Evolutionary conservation across 2,329 filamentous ascomycete genomes (phyloP).

Genomic region (Emmonsiellopsis sp.): DNA sequence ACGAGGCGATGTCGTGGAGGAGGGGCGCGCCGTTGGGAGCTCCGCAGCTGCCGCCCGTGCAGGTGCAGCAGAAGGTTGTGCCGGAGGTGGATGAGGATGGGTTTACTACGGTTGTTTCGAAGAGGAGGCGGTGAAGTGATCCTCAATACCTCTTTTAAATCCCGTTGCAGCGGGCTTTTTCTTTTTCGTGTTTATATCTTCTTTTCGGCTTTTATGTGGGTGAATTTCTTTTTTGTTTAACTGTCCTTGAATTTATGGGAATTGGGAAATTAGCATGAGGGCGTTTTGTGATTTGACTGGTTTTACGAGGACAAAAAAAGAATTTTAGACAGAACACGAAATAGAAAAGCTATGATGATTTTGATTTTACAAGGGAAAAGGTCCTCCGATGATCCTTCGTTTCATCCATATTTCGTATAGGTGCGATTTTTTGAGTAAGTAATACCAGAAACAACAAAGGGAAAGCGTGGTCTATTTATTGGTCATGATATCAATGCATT

Average conservation of each 20-base stretch:
- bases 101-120: slow-evolving; percentile 65
- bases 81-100: slow-evolving; percentile 74
- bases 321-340: neutral
- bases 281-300: neutral
- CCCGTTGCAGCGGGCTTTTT: neutral
- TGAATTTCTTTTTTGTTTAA: neutral
- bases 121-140: slow-evolving; percentile 46
- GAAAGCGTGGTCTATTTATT: neutral
- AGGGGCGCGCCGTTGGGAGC: neutral
- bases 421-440: neutral
- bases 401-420: neutral
- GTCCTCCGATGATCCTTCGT: neutral
- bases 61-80: slow-evolving; percentile 47
- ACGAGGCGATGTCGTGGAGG: neutral
- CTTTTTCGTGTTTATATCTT: slow-evolving; percentile 3
- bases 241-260: neutral
- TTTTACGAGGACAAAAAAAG: neutral
- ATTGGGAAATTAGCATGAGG: neutral
- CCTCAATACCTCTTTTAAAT: neutral
- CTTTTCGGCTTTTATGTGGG: neutral
- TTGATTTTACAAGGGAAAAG: neutral
- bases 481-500: neutral
- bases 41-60: neutral
- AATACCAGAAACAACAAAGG: neutral
- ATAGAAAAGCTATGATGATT: neutral